Evolutionary conservation across 306 rosid genomes (phyloP).

Genomic region (Aeschynomene evenia): DNA sequence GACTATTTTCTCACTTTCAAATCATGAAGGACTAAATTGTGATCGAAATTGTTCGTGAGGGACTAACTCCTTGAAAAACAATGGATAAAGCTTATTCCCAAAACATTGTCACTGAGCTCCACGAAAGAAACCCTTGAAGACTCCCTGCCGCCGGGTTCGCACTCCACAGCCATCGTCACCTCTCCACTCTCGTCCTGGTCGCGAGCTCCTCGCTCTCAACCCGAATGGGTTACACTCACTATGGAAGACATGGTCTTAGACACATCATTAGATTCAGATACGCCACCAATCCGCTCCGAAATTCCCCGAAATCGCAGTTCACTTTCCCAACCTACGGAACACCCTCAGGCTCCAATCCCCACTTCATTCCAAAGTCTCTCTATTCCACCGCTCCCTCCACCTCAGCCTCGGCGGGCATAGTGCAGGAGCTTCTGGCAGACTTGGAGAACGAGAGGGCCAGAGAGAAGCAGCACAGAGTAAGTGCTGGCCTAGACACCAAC

Average conservation of each 20-base stretch:
- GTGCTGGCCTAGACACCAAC: constrained; percentile 58
- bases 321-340: not conserved
- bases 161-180: not conserved
- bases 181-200: not conserved
- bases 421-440: constrained; percentile 54
- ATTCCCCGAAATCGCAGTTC: constrained; percentile 28
- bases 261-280: constrained; percentile 24
- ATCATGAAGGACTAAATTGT: too few relatives aligned
- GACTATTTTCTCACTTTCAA: too few relatives aligned
- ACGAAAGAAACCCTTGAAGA: too few relatives aligned
- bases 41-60: too few relatives aligned
- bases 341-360: not conserved
- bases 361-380: constrained; percentile 17
- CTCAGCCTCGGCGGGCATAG: constrained; percentile 24
- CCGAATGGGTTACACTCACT: constrained; percentile 36
- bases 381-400: constrained; percentile 54
- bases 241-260: constrained; percentile 20
- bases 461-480: constrained; percentile 54
- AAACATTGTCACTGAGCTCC: too few relatives aligned
- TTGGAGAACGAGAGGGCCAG: constrained; percentile 66
- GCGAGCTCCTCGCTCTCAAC: not conserved
- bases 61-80: too few relatives aligned
- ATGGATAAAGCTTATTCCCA: too few relatives aligned
- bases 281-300: constrained; percentile 34
- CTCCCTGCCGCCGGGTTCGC: not conserved